Conservation (phyloP, 768 basidiomycete species). For the Lactarius vividus region DNA sequence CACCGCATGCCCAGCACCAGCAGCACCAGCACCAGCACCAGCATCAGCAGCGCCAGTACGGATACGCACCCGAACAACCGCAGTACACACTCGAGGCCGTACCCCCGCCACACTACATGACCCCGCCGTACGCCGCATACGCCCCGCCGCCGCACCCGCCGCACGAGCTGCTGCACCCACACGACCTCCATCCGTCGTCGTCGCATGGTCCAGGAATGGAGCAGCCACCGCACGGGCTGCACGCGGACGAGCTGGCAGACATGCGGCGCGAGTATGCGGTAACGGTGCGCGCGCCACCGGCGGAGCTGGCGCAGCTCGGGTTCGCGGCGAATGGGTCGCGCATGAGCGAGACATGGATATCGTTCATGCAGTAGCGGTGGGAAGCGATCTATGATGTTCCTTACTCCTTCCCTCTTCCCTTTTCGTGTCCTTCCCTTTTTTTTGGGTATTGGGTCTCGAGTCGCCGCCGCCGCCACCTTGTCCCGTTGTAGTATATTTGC, state of each 20-base stretch:
- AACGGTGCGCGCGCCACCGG: constrained; percentile 29
- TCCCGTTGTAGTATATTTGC: too few species aligned
- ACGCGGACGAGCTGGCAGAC: constrained; percentile 1
- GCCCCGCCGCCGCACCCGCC: not conserved
- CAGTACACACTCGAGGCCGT: constrained; percentile 17
- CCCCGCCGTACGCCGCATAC: constrained; percentile 4
- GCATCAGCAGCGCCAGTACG: constrained; percentile 14
- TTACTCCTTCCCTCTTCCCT: too few species aligned
- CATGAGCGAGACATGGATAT: constrained; percentile 57
- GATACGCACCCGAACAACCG: constrained; percentile 15
- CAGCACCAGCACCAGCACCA: not conserved
- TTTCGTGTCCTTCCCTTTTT: too few species aligned
- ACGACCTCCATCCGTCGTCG: not conserved
- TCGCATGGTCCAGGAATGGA: not conserved
- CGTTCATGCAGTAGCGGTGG: constrained; percentile 51
- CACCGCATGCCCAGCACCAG: not conserved
- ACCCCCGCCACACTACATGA: constrained; percentile 7
- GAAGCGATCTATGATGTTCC: not conserved
- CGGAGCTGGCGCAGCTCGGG: constrained; percentile 58
- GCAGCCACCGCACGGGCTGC: not conserved
- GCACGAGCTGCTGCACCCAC: not conserved
- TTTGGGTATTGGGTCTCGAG: too few species aligned
- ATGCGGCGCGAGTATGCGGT: constrained; percentile 1
- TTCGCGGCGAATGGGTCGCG: constrained; percentile 50
- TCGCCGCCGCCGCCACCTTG: too few species aligned